phyloP scores from a whole-genome alignment of 331 rosid genomes.

The Arachis monticola region DNA sequence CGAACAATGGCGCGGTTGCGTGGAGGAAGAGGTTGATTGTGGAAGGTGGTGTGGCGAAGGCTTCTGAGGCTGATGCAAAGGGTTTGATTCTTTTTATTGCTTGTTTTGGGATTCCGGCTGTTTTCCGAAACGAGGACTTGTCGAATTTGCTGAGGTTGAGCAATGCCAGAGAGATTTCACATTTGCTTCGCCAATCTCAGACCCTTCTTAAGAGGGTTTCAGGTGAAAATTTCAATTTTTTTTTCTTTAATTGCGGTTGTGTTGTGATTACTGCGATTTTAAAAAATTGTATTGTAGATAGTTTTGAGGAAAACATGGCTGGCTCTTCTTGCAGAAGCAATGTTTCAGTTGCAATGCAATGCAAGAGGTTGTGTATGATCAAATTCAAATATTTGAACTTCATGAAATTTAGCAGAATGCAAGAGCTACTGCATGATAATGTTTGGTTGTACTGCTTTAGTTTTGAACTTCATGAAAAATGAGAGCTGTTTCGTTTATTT shows the following conservation, averaged over 20 bases:
- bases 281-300: no score
- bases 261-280: no score
- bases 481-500: no score
- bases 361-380: background rate
- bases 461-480: no score
- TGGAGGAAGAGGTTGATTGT: conserved; percentile 60
- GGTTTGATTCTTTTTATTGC: conserved; percentile 65
- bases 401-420: no score
- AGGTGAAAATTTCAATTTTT: conserved; percentile 35
- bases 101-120: conserved; percentile 51
- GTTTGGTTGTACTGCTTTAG: no score
- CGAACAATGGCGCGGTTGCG: conserved; percentile 41
- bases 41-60: conserved; percentile 56
- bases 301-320: no score
- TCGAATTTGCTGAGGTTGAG: conserved; percentile 49
- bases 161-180: conserved; percentile 42
- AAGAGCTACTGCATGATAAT: no score
- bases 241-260: no score
- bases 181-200: conserved; percentile 50
- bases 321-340: no score
- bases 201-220: conserved; percentile 32
- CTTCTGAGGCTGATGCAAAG: conserved; percentile 59
- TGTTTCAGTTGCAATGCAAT: background rate
- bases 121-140: conserved; percentile 45
- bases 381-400: background rate